A percentile compares a stretch with the other conserved stretches of the same genome.
phyloP scores from a whole-genome alignment of 176 grass and related monocot species.

The Hyparrhenia diplandra region DNA sequence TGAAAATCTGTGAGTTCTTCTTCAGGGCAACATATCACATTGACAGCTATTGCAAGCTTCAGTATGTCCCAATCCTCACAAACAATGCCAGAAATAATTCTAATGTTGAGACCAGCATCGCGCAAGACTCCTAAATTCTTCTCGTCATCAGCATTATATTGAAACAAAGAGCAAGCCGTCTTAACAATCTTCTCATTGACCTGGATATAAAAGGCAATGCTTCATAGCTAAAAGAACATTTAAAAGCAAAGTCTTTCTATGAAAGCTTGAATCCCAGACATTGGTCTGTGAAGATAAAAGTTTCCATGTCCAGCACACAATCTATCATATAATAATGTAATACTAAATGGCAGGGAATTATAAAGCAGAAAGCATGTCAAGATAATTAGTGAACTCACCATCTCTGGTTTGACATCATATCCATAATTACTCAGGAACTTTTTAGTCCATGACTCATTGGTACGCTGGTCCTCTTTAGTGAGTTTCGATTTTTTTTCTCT shows the following conservation, averaged over 20 bases:
- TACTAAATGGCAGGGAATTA: neutral
- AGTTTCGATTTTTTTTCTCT: neutral
- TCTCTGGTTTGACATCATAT: neutral
- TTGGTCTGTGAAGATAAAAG: neutral
- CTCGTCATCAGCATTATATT: neutral
- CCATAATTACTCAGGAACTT: neutral
- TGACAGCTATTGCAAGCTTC: neutral
- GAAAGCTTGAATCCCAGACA: neutral
- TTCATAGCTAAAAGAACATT: neutral
- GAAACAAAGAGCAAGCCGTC: neutral
- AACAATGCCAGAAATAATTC: neutral
- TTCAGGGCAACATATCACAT: no score
- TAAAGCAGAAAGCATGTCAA: neutral
- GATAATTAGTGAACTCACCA: neutral
- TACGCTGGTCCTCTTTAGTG: neutral
- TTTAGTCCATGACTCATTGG: neutral
- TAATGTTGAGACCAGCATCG: neutral
- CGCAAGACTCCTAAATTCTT: neutral
- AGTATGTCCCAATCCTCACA: neutral
- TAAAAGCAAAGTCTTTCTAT: neutral
- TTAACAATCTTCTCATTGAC: no score
- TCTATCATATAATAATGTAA: neutral
- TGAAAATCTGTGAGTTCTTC: neutral
- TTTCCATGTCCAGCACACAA: neutral
- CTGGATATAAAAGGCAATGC: no score